Conservation (phyloP, 2,329 filamentous ascomycete species). For the Aspergillus pseudonomiae region DNA sequence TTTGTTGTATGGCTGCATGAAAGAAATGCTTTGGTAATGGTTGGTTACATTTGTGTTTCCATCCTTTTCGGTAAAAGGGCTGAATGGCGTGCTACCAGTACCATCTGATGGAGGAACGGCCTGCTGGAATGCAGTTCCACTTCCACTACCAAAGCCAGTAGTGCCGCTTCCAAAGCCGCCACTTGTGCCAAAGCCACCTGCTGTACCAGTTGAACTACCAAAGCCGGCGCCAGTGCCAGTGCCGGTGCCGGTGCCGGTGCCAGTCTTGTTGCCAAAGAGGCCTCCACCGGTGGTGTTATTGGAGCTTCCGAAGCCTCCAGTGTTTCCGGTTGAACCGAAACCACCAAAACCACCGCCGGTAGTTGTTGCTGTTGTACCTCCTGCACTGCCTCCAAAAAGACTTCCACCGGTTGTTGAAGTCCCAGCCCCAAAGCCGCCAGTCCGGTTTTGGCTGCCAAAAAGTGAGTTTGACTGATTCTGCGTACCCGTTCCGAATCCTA, state of each 20-base stretch:
- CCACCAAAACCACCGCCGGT: constrained; percentile 33
- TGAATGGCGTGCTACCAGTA: constrained; percentile 51
- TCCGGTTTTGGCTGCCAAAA: constrained; percentile 39
- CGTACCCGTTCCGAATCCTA: constrained; percentile 42
- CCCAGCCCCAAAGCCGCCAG: constrained; percentile 36
- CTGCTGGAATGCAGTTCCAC: constrained; percentile 47
- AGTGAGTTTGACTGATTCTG: constrained; percentile 37
- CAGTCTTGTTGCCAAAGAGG: constrained; percentile 27
- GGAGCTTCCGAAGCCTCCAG: constrained; percentile 35
- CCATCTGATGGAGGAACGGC: constrained; percentile 47
- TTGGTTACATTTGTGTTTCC: constrained; percentile 41
- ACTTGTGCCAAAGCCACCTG: constrained; percentile 30
- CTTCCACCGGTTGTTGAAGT: constrained; percentile 32
- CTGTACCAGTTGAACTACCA: constrained; percentile 20
- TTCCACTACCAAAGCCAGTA: constrained; percentile 38
- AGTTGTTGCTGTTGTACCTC: constrained; percentile 16
- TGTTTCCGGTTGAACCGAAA: constrained; percentile 25
- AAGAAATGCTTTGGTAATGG: constrained; percentile 53
- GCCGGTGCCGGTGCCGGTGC: neutral
- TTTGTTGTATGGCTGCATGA: constrained; percentile 64
- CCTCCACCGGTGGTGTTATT: constrained; percentile 35
- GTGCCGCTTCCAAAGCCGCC: constrained; percentile 35
- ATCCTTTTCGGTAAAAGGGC: constrained; percentile 50
- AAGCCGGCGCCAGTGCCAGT: constrained; percentile 16
- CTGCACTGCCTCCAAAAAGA: constrained; percentile 35